Evolutionary conservation across 179 eudicot genomes (phyloP).

Genomic region (Pouteria campechiana): DNA sequence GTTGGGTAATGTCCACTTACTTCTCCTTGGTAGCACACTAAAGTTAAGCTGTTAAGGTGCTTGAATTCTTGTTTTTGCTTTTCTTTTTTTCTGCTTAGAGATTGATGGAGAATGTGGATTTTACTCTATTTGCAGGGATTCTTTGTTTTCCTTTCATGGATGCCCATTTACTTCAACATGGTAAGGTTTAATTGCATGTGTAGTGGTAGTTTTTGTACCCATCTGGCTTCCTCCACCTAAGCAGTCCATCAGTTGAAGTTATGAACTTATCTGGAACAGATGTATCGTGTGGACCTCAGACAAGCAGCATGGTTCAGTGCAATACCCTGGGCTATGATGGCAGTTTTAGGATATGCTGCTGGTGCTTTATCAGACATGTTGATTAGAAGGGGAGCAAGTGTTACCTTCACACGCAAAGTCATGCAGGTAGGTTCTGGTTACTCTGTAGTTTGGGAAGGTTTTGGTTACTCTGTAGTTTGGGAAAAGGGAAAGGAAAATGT

Average conservation of each 20-base stretch:
- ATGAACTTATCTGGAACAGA: slow-evolving; percentile 24
- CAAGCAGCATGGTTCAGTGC: slow-evolving; percentile 99
- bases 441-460: no score
- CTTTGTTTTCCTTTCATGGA: slow-evolving; percentile 97
- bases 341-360: slow-evolving; percentile 78
- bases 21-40: no score
- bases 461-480: no score
- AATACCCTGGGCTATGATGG: slow-evolving; percentile 98
- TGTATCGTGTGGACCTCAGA: slow-evolving; percentile 86
- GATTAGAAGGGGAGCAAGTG: slow-evolving; percentile 62
- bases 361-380: slow-evolving; percentile 75
- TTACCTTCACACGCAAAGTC: slow-evolving; percentile 83
- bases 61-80: not conserved
- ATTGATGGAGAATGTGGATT: no score
- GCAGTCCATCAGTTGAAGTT: no score
- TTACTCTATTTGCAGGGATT: no score
- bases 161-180: slow-evolving; percentile 90
- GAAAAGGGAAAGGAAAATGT: no score
- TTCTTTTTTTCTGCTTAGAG: slow-evolving; percentile 4
- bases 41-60: not conserved
- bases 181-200: slow-evolving; percentile 33
- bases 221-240: no score
- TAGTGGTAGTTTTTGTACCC: no score
- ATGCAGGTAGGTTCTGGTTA: slow-evolving; percentile 80
- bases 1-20: slow-evolving; percentile 56